These are phyloP conservation scores for Suaeda aralocaspica DNA, from an alignment of 148 eudicot genomes.

Conservation along the genomic window DNA sequence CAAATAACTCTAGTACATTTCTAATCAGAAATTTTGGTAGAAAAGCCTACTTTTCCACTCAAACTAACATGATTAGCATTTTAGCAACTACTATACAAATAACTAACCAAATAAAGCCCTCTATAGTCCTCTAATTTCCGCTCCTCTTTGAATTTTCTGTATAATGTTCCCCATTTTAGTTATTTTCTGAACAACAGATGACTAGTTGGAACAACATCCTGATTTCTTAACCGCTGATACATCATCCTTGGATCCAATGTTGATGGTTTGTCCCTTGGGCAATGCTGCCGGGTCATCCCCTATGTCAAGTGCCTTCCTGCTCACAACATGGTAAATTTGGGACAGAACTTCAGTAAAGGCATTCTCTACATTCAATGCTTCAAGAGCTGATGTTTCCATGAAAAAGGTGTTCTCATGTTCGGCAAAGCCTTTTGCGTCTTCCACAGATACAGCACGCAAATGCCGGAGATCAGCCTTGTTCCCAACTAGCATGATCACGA, in stretches of 20 bases:
- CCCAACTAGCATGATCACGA: conserved; percentile 81
- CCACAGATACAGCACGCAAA: conserved; percentile 59
- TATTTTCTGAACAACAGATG: too few relatives aligned
- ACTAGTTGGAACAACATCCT: conserved; percentile 68
- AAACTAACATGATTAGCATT: conserved; percentile 11
- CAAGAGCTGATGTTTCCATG: conserved; percentile 90
- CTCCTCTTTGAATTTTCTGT: background rate
- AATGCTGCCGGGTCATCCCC: conserved; percentile 58
- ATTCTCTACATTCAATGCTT: conserved; percentile 68
- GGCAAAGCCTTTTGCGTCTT: conserved; percentile 55
- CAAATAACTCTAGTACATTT: background rate
- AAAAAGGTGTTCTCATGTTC: conserved; percentile 57
- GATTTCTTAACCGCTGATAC: conserved; percentile 66
- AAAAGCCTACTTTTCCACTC: conserved; percentile 15
- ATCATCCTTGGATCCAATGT: conserved; percentile 62
- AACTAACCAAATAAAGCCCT: background rate
- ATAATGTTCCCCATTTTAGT: too few relatives aligned
- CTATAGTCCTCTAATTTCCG: background rate
- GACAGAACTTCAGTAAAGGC: conserved; percentile 76
- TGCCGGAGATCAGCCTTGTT: conserved; percentile 87
- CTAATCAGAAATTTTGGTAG: conserved; percentile 11
- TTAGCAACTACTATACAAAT: conserved; percentile 14
- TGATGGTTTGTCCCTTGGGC: conserved; percentile 78
- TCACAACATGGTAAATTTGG: conserved; percentile 66
- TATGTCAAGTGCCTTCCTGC: conserved; percentile 70